A percentile compares a stretch with the other conserved stretches of the same genome.
phyloP scores from a whole-genome alignment of 2,329 filamentous ascomycete genomes.

The Fusarium sterilihyphosum region DNA sequence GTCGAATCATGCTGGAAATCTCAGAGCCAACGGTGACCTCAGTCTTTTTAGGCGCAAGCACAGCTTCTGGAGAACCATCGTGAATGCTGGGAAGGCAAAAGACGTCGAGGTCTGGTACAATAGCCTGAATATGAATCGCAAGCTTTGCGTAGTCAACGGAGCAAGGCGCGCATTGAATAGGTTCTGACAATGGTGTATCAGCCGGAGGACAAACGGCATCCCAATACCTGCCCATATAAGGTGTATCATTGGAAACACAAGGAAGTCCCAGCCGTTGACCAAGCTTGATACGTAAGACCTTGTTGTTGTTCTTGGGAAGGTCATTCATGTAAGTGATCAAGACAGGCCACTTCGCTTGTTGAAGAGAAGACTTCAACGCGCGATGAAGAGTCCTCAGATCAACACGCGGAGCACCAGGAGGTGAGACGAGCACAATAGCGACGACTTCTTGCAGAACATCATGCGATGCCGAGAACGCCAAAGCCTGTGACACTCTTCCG shows the following conservation, averaged over 20 bases:
- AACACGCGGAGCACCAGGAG: not conserved
- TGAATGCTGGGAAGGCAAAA: not conserved
- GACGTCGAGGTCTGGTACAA: not conserved
- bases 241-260: not conserved
- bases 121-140: accelerated
- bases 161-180: not conserved
- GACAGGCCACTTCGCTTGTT: slow-evolving; percentile 2
- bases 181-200: not conserved
- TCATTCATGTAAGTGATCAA: slow-evolving; percentile 1
- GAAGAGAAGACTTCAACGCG: not conserved
- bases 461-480: not conserved
- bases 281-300: slow-evolving; percentile 2
- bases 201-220: not conserved
- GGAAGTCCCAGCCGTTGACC: not conserved
- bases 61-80: not conserved
- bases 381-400: not conserved
- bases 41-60: not conserved
- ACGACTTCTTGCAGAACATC: slow-evolving; percentile 10
- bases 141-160: not conserved
- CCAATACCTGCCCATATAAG: not conserved
- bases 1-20: not conserved
- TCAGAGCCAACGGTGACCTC: accelerated
- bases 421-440: not conserved
- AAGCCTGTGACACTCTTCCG: not conserved
- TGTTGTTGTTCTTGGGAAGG: slow-evolving; percentile 15